Conservation (phyloP, 257 asterid genomes). For the Parsonsia alboflavescens region DNA sequence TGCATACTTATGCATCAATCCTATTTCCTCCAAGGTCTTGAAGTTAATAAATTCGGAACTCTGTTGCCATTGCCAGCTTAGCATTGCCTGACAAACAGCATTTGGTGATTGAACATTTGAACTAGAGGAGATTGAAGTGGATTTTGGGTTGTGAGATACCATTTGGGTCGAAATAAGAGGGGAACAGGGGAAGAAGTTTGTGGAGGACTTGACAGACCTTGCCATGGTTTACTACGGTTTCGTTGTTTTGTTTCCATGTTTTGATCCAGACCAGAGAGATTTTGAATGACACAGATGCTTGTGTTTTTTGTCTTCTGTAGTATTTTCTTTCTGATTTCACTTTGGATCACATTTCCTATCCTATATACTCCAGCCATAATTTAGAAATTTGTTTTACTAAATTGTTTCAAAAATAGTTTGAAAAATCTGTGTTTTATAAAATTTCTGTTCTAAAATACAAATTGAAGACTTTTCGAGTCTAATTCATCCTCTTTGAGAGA, state of each 20-base stretch:
- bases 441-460: too few species aligned
- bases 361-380: too few species aligned
- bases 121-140: background rate
- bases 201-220: background rate
- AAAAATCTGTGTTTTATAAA: too few species aligned
- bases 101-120: background rate
- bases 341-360: too few species aligned
- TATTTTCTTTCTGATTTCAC: slow-evolving; percentile 3
- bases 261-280: background rate
- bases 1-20: background rate
- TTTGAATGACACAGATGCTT: background rate
- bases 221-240: background rate
- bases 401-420: too few species aligned
- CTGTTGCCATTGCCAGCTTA: background rate
- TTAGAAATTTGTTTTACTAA: too few species aligned
- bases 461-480: too few species aligned
- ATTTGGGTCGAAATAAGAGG: background rate
- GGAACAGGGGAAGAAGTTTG: background rate
- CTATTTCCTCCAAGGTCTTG: background rate
- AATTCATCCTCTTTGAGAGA: too few species aligned
- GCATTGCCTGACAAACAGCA: background rate
- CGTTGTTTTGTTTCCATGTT: background rate
- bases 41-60: background rate
- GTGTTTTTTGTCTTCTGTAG: slow-evolving; percentile 2
- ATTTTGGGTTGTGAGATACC: background rate